Conservation (phyloP, 805 yeast species). For the Ogataea pignaliae region DNA sequence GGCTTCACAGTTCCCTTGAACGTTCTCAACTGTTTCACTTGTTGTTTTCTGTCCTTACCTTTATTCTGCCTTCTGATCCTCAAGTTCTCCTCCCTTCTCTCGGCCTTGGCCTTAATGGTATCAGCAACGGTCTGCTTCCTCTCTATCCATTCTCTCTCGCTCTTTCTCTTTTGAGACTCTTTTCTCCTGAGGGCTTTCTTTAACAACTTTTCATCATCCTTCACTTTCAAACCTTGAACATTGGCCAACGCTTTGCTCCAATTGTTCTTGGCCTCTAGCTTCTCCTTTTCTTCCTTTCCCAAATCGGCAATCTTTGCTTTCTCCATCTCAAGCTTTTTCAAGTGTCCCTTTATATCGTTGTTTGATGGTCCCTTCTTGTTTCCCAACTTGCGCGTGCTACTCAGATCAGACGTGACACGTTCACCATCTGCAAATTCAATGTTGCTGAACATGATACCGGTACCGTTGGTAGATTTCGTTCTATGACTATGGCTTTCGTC, state of each 20-base stretch:
- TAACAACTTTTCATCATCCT: constrained; percentile 85
- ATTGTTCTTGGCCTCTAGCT: constrained; percentile 63
- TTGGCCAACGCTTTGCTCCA: constrained; percentile 84
- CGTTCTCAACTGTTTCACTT: constrained; percentile 60
- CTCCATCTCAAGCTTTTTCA: constrained; percentile 68
- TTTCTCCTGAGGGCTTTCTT: constrained; percentile 82
- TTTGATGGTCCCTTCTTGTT: constrained; percentile 79
- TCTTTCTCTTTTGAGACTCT: constrained; percentile 76
- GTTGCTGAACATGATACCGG: constrained; percentile 64
- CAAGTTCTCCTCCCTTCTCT: constrained; percentile 90
- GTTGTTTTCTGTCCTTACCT: constrained; percentile 73
- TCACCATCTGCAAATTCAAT: constrained; percentile 81
- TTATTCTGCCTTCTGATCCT: constrained; percentile 81
- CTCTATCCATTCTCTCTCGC: constrained; percentile 90
- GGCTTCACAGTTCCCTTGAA: constrained; percentile 53
- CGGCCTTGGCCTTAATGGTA: constrained; percentile 66
- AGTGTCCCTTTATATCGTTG: constrained; percentile 79
- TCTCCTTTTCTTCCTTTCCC: constrained; percentile 57
- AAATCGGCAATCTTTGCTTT: constrained; percentile 56
- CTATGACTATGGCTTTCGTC: constrained; percentile 31
- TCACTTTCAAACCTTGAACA: constrained; percentile 83
- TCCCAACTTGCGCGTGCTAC: constrained; percentile 51
- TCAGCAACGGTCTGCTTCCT: constrained; percentile 77
- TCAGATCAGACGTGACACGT: constrained; percentile 68
- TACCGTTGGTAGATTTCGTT: constrained; percentile 25